Percentiles rank a stretch among this genome's conserved stretches.
Conservation (phyloP, 2,329 filamentous ascomycete genomes). For the Exutisphaerella laricina region DNA sequence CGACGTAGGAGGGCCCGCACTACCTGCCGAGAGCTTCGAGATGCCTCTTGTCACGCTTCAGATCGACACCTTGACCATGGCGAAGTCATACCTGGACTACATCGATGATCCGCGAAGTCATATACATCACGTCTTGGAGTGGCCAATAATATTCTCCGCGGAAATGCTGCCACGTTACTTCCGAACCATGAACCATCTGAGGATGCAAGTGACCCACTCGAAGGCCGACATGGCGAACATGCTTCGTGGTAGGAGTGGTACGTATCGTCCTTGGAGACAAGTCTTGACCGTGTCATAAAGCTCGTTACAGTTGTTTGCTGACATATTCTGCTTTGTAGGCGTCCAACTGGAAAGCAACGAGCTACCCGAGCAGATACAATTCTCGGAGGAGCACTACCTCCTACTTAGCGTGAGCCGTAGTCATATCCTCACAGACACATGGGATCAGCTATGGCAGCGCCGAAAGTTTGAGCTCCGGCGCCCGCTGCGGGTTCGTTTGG, state of each 20-base stretch:
- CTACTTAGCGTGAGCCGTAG: conserved; percentile 42
- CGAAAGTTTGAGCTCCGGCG: conserved; percentile 75
- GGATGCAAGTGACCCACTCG: conserved; percentile 54
- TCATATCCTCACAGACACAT: conserved; percentile 42
- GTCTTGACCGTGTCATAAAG: background rate
- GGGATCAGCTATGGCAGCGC: conserved; percentile 85
- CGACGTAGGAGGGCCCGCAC: background rate
- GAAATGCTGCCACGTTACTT: conserved; percentile 75
- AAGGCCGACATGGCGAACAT: conserved; percentile 3
- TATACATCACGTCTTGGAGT: conserved; percentile 56
- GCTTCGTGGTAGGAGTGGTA: conserved; percentile 3
- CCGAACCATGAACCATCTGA: conserved; percentile 77
- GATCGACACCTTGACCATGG: background rate
- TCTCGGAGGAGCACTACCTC: conserved; percentile 37
- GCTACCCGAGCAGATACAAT: conserved; percentile 31
- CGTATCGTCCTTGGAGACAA: no score
- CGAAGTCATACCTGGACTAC: background rate
- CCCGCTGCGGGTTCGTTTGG: conserved; percentile 82
- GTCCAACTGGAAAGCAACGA: conserved; percentile 11
- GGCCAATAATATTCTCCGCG: conserved; percentile 71
- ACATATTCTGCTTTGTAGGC: background rate
- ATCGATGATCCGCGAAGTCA: no score
- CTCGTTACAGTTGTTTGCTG: background rate
- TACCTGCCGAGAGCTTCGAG: conserved; percentile 8
- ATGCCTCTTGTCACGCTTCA: conserved; percentile 11